These are phyloP conservation scores for Trypanosoma rangeli DNA, from an alignment of 208 protist species.

Conservation along the genomic window DNA sequence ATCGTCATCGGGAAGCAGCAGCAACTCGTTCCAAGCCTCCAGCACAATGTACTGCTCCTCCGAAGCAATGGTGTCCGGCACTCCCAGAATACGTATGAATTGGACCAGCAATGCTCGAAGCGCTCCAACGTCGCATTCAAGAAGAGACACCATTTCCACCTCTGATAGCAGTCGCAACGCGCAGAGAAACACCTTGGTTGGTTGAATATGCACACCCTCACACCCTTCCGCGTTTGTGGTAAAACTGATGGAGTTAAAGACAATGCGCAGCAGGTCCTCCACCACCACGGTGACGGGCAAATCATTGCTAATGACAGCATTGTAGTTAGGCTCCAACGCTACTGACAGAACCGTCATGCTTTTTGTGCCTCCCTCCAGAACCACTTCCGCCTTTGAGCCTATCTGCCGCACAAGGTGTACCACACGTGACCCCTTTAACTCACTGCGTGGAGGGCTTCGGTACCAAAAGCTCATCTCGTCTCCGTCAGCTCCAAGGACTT, in stretches of 20 bases:
- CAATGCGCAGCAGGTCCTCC: constrained; percentile 21
- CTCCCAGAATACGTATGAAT: constrained; percentile 34
- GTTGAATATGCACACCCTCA: constrained; percentile 11
- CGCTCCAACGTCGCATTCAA: background rate
- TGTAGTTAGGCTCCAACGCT: constrained; percentile 60
- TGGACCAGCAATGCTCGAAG: constrained; percentile 27
- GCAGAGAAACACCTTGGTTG: constrained; percentile 28
- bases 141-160: constrained; percentile 8
- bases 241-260: constrained; percentile 20
- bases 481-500: constrained; percentile 77
- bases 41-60: constrained; percentile 36
- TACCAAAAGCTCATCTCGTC: constrained; percentile 71
- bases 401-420: constrained; percentile 58
- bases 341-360: constrained; percentile 38
- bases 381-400: constrained; percentile 42
- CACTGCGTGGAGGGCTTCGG: constrained; percentile 38
- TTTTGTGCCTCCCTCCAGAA: constrained; percentile 39
- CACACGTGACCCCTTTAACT: constrained; percentile 25
- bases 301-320: constrained; percentile 27
- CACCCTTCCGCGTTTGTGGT: constrained; percentile 1
- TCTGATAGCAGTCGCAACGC: constrained; percentile 36
- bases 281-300: constrained; percentile 22
- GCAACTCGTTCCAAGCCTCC: constrained; percentile 76
- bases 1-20: constrained; percentile 41
- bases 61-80: constrained; percentile 34